A percentile compares a stretch with the other conserved stretches of the same genome.
These are phyloP conservation scores for Helotiales sp. DNA, from an alignment of 2,329 filamentous ascomycete species.

Conservation along the genomic window DNA sequence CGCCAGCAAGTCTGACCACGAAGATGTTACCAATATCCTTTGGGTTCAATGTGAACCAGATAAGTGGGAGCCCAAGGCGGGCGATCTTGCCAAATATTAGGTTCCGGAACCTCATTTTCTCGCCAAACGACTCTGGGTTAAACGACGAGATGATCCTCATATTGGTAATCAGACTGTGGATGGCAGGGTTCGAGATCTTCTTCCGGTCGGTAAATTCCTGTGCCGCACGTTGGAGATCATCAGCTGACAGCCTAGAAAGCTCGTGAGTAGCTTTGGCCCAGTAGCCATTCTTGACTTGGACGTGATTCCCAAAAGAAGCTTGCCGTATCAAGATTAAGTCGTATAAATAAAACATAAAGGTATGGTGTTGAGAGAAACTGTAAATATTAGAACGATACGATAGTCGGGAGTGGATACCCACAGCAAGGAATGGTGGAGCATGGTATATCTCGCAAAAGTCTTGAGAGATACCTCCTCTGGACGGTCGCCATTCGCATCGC, in stretches of 20 bases:
- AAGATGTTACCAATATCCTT: constrained; percentile 16
- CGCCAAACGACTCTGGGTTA: constrained; percentile 22
- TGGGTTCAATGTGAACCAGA: constrained; percentile 25
- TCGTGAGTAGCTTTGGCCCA: not conserved
- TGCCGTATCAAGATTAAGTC: constrained; percentile 24
- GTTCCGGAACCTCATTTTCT: constrained; percentile 22
- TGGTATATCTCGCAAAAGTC: not conserved
- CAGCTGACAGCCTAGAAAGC: not conserved
- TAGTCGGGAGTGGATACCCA: constrained; percentile 1
- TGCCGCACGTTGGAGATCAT: constrained; percentile 1
- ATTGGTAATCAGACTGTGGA: constrained; percentile 28
- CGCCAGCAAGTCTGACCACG: not conserved
- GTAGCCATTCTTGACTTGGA: not conserved
- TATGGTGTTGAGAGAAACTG: constrained; percentile 24
- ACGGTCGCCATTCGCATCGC: not conserved
- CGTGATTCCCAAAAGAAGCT: constrained; percentile 22
- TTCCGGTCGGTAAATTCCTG: constrained; percentile 17
- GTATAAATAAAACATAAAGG: constrained; percentile 25
- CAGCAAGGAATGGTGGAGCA: constrained; percentile 24
- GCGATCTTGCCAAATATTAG: constrained; percentile 20
- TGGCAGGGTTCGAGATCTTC: constrained; percentile 25
- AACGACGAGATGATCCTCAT: constrained; percentile 28
- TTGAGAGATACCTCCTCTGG: not conserved
- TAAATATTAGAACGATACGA: constrained; percentile 14
- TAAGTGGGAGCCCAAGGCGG: constrained; percentile 18